Evolutionary conservation across 345 rosid genomes (phyloP).

Genomic region (Brassica incana): DNA sequence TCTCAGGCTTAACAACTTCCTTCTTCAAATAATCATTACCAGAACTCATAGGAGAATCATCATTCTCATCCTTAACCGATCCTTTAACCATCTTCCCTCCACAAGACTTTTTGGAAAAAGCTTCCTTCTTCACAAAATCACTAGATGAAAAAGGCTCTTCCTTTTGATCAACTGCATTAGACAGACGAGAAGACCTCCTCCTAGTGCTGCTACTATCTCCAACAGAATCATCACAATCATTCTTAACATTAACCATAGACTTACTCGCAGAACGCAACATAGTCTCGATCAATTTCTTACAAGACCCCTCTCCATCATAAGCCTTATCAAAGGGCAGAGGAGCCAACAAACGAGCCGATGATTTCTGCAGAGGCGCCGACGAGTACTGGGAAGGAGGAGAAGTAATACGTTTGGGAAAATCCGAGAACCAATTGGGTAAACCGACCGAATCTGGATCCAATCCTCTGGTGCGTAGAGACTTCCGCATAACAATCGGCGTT

Average conservation of each 20-base stretch:
- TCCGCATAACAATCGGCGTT: conserved; percentile 54
- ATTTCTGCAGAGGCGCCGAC: background rate
- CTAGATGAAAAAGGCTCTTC: conserved; percentile 1
- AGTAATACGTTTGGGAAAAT: conserved; percentile 1
- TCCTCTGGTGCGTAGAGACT: conserved; percentile 69
- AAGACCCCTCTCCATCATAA: conserved; percentile 42
- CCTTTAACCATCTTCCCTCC: too few relatives aligned
- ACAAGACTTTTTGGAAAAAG: too few relatives aligned
- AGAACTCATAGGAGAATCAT: background rate
- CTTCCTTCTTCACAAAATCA: too few relatives aligned
- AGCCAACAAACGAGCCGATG: conserved; percentile 36
- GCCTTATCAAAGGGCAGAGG: conserved; percentile 51
- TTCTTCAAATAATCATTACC: background rate
- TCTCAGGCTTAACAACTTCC: conserved; percentile 30
- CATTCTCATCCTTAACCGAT: background rate
- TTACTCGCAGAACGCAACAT: conserved; percentile 34
- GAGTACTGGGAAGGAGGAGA: background rate
- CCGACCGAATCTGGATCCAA: conserved; percentile 60
- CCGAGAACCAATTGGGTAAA: conserved; percentile 36
- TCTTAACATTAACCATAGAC: too few relatives aligned
- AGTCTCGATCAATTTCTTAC: conserved; percentile 36
- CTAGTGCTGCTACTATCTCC: background rate
- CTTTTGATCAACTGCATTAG: background rate
- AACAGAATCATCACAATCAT: conserved; percentile 7
- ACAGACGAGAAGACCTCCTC: background rate